These are phyloP conservation scores for Colletotrichum cuscutae DNA, from an alignment of 2,329 filamentous ascomycete genomes.

Conservation along the genomic window DNA sequence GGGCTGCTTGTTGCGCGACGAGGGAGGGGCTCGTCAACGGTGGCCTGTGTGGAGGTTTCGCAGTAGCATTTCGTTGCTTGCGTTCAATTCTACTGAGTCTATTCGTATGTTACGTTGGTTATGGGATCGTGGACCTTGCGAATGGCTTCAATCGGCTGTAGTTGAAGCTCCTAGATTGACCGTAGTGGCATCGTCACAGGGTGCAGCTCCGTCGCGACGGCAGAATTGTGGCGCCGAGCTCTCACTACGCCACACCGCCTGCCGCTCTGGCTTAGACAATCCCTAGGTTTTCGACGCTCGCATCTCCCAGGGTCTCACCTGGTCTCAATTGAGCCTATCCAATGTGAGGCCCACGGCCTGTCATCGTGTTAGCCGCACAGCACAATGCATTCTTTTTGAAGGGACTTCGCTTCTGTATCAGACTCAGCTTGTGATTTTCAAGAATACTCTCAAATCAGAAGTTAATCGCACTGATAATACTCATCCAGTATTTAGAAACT, in stretches of 20 bases:
- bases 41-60: constrained; percentile 16
- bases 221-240: constrained; percentile 30
- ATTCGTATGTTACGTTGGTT: background rate
- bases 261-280: background rate
- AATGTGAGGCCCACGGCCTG: background rate
- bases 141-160: background rate
- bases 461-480: background rate
- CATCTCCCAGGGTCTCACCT: background rate
- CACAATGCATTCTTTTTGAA: background rate
- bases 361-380: background rate
- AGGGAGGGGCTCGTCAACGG: constrained; percentile 24
- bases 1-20: constrained; percentile 24
- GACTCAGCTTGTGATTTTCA: background rate
- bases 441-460: background rate
- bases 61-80: constrained; percentile 24
- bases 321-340: background rate
- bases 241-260: background rate
- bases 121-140: background rate
- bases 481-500: background rate
- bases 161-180: background rate
- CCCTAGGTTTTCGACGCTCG: constrained; percentile 15
- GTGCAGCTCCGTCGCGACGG: constrained; percentile 23
- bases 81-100: background rate
- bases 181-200: constrained; percentile 14
- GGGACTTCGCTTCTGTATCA: background rate